Evolutionary conservation across 129 eudicot species (phyloP).

Genomic region (Rutidosis leptorrhynchoides): DNA sequence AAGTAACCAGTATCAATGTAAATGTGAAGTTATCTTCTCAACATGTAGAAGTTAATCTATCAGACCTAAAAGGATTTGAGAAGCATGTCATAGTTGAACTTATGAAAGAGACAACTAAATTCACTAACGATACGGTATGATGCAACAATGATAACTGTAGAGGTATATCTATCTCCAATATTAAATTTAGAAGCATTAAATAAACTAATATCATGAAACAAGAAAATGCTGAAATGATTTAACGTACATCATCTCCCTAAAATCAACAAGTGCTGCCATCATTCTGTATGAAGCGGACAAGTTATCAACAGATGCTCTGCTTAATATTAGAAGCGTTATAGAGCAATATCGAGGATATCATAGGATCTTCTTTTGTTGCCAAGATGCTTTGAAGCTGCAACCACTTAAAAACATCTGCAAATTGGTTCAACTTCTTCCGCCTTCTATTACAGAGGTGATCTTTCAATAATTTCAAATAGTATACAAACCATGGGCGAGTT

Average conservation of each 20-base stretch:
- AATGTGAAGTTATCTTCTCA: conserved; percentile 57
- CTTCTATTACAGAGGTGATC: conserved; percentile 63
- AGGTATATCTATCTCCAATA: conserved; percentile 38
- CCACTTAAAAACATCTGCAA: conserved; percentile 52
- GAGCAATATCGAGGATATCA: conserved; percentile 64
- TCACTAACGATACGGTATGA: conserved; percentile 14
- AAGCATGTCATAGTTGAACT: conserved; percentile 79
- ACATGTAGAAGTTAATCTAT: conserved; percentile 66
- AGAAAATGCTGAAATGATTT: not conserved
- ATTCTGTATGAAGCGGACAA: conserved; percentile 75
- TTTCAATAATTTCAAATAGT: not conserved
- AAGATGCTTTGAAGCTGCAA: conserved; percentile 54
- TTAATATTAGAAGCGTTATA: conserved; percentile 63
- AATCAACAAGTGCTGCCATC: conserved; percentile 51
- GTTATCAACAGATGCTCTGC: conserved; percentile 62
- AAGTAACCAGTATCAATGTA: conserved; percentile 58
- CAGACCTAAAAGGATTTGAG: conserved; percentile 75
- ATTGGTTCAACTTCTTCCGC: conserved; percentile 55
- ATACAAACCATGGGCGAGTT: not conserved
- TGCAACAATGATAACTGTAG: conserved; percentile 41
- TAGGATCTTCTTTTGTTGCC: conserved; percentile 74
- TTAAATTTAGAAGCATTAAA: not conserved
- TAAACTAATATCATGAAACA: not conserved
- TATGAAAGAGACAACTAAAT: conserved; percentile 48
- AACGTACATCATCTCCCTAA: conserved; percentile 10